Evolutionary conservation across 2,329 filamentous ascomycete genomes (phyloP).

Genomic region (Alternaria sp.): DNA sequence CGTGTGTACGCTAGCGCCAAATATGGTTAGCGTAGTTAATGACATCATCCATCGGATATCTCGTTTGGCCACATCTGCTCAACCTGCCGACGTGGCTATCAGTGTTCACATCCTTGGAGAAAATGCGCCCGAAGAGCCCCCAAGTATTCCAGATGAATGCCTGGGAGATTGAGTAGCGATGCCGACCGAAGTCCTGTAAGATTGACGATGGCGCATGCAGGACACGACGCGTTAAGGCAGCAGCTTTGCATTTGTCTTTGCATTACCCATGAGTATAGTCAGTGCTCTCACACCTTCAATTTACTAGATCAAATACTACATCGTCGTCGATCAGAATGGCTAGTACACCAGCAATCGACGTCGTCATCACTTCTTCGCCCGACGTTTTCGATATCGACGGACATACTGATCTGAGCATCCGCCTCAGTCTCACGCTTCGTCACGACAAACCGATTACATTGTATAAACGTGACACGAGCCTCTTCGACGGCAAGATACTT

Average conservation of each 20-base stretch:
- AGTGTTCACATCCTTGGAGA: neutral
- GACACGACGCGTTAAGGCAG: neutral
- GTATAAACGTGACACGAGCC: neutral
- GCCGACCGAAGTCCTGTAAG: neutral
- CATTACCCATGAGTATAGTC: neutral
- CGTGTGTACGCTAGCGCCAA: neutral
- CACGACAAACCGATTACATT: neutral
- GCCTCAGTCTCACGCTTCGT: neutral
- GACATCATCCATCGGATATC: neutral
- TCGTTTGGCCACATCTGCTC: neutral
- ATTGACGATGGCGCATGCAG: neutral
- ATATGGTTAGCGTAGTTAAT: neutral
- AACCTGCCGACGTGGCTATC: neutral
- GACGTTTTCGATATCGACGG: constrained; percentile 2
- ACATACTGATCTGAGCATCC: neutral
- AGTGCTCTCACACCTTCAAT: neutral
- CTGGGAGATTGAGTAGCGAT: neutral
- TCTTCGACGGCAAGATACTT: constrained; percentile 1
- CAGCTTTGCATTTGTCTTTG: neutral
- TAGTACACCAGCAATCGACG: neutral
- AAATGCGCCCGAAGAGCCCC: fast-evolving
- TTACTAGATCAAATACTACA: neutral
- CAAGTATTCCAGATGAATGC: fast-evolving
- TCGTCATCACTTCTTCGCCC: constrained; percentile 1
- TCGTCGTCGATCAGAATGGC: neutral